Evolutionary conservation across 2,329 filamentous ascomycete genomes (phyloP).

Genomic region (Gaeumannomyces tritici): DNA sequence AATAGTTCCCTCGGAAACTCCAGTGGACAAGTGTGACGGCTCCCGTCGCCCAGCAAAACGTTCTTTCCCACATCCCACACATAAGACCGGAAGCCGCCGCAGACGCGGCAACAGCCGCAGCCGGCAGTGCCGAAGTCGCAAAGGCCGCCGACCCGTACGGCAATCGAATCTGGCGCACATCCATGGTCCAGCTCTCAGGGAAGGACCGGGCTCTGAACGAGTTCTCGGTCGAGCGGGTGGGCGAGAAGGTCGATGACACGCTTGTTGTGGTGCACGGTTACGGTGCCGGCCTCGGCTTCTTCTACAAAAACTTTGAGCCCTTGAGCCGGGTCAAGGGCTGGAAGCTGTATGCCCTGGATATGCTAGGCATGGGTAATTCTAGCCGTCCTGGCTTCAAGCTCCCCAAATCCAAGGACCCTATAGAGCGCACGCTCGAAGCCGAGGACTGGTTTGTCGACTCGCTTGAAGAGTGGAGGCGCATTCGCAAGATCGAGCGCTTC

Average conservation of each 20-base stretch:
- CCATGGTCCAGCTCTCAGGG: slow-evolving; percentile 74
- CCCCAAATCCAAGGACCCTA: slow-evolving; percentile 63
- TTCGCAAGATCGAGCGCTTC: slow-evolving; percentile 83
- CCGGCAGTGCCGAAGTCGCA: slow-evolving; percentile 1
- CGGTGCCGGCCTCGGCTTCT: slow-evolving; percentile 91
- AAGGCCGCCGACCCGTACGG: slow-evolving; percentile 63
- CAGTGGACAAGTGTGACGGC: slow-evolving; percentile 84
- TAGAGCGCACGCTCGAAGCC: slow-evolving; percentile 75
- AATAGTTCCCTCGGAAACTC: slow-evolving; percentile 10
- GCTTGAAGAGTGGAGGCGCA: slow-evolving; percentile 87
- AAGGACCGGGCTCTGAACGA: slow-evolving; percentile 87
- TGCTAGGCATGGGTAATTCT: slow-evolving; percentile 91
- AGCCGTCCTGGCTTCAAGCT: slow-evolving; percentile 77
- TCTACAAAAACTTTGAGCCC: slow-evolving; percentile 95
- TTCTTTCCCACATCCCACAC: slow-evolving; percentile 73
- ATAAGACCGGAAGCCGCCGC: slow-evolving; percentile 63
- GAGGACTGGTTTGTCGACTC: slow-evolving; percentile 96
- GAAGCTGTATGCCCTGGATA: slow-evolving; percentile 87
- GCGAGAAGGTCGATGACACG: slow-evolving; percentile 71
- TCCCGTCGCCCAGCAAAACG: slow-evolving; percentile 74
- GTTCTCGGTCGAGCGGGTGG: slow-evolving; percentile 77
- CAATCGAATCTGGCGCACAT: slow-evolving; percentile 74
- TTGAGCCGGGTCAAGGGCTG: slow-evolving; percentile 71
- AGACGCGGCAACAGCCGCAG: slow-evolving; percentile 18
- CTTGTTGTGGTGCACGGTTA: slow-evolving; percentile 96